Conservation (phyloP, 202 grass and related monocot species). For the Thinopyrum obtusiflorum region DNA sequence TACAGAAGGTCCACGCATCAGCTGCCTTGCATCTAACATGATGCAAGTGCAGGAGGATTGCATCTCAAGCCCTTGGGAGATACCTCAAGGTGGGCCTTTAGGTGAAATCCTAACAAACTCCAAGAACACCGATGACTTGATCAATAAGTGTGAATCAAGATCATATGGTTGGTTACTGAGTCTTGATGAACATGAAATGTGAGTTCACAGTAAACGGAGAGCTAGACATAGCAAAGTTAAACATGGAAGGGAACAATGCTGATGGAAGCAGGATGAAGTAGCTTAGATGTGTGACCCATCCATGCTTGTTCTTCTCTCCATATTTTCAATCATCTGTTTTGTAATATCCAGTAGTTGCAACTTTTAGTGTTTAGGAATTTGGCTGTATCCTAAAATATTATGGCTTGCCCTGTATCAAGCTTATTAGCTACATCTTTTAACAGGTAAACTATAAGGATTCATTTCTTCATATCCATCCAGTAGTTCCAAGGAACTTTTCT, state of each 20-base stretch:
- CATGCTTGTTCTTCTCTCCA: slow-evolving; percentile 12
- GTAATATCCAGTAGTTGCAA: slow-evolving; percentile 29
- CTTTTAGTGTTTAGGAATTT: slow-evolving; percentile 26
- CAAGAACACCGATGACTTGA: slow-evolving; percentile 34
- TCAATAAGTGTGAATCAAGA: slow-evolving; percentile 32
- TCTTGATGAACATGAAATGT: slow-evolving; percentile 38
- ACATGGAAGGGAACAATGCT: slow-evolving; percentile 7
- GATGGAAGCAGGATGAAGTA: slow-evolving; percentile 8
- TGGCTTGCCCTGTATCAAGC: slow-evolving; percentile 10
- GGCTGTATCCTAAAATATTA: slow-evolving; percentile 26
- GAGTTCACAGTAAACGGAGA: slow-evolving; percentile 8
- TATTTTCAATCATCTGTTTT: slow-evolving; percentile 5
- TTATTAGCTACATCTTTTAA: slow-evolving; percentile 1
- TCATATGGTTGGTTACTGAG: slow-evolving; percentile 54
- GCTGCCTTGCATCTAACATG: slow-evolving; percentile 33
- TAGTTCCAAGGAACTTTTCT: neutral
- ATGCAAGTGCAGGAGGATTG: slow-evolving; percentile 45
- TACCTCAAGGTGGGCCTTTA: slow-evolving; percentile 65
- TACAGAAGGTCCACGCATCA: slow-evolving; percentile 5
- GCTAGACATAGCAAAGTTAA: slow-evolving; percentile 15
- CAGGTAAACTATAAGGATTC: neutral
- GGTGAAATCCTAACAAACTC: slow-evolving; percentile 75
- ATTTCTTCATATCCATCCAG: neutral
- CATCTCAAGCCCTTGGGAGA: slow-evolving; percentile 57
- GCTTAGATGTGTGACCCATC: neutral